phyloP scores from a whole-genome alignment of 805 yeast species.

The Ogataea corticis region DNA sequence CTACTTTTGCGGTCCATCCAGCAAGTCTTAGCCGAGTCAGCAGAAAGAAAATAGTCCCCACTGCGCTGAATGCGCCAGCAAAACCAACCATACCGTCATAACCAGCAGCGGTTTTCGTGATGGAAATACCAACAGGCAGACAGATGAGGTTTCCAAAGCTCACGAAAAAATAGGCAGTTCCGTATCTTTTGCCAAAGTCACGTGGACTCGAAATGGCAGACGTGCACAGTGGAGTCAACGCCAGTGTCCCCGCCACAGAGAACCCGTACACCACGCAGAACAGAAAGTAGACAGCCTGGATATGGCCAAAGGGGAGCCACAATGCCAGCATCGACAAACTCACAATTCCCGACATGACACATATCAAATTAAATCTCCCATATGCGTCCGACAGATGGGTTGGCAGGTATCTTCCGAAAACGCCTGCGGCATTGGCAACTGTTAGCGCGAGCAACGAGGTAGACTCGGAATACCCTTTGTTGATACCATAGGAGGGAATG shows the following conservation, averaged over 20 bases:
- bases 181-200: slow-evolving; percentile 70
- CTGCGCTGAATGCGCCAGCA: slow-evolving; percentile 32
- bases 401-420: slow-evolving; percentile 48
- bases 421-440: slow-evolving; percentile 43
- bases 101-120: slow-evolving; percentile 32
- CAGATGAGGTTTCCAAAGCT: slow-evolving; percentile 45
- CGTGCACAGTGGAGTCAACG: slow-evolving; percentile 70
- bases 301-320: slow-evolving; percentile 66
- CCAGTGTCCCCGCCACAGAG: slow-evolving; percentile 59
- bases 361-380: slow-evolving; percentile 46
- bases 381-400: slow-evolving; percentile 44
- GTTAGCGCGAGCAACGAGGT: slow-evolving; percentile 45
- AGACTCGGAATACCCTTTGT: slow-evolving; percentile 47
- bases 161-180: slow-evolving; percentile 59
- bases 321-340: slow-evolving; percentile 45
- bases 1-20: slow-evolving; percentile 18
- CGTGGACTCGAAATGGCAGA: slow-evolving; percentile 61
- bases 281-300: slow-evolving; percentile 43
- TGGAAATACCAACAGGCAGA: slow-evolving; percentile 45
- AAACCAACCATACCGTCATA: slow-evolving; percentile 35
- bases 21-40: slow-evolving; percentile 26
- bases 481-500: slow-evolving; percentile 56
- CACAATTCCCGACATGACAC: slow-evolving; percentile 40
- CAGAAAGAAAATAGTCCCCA: slow-evolving; percentile 23
- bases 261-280: slow-evolving; percentile 61